A percentile compares a stretch with the other conserved stretches of the same genome.
Evolutionary conservation across 2,329 filamentous ascomycete genomes (phyloP).

Genomic region (Aureobasidium sp.): DNA sequence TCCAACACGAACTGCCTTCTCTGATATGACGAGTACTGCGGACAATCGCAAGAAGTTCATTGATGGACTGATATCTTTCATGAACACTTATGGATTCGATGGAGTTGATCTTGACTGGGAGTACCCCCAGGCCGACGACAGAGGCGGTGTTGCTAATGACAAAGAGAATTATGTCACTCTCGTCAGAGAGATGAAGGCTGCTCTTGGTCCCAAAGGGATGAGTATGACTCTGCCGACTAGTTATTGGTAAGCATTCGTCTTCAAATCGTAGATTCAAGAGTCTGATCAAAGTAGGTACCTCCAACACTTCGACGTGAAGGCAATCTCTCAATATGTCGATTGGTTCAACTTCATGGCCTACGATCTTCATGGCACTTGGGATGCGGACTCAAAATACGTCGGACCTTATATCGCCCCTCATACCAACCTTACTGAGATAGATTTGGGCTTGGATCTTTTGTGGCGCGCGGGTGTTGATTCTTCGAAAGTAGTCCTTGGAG

Average conservation of each 20-base stretch:
- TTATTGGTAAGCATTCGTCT: slow-evolving; percentile 14
- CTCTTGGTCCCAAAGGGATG: slow-evolving; percentile 22
- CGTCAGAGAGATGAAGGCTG: slow-evolving; percentile 28
- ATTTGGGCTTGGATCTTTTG: slow-evolving; percentile 33
- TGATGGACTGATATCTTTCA: too few relatives aligned
- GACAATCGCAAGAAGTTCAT: too few relatives aligned
- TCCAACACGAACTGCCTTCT: too few relatives aligned
- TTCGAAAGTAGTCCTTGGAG: slow-evolving; percentile 35
- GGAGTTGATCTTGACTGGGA: not conserved
- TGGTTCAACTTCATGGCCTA: slow-evolving; percentile 37
- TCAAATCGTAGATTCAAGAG: too few relatives aligned
- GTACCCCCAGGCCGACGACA: slow-evolving; percentile 21
- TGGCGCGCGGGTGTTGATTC: slow-evolving; percentile 34
- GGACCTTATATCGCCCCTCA: slow-evolving; percentile 29
- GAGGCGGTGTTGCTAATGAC: slow-evolving; percentile 31
- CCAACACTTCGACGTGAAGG: slow-evolving; percentile 22
- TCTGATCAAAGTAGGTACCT: slow-evolving; percentile 17
- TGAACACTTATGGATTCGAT: too few relatives aligned
- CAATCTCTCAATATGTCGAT: not conserved
- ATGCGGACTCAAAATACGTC: slow-evolving; percentile 20
- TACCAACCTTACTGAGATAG: slow-evolving; percentile 41
- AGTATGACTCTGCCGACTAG: slow-evolving; percentile 19
- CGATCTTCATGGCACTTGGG: slow-evolving; percentile 39
- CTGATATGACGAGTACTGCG: too few relatives aligned
- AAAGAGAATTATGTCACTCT: slow-evolving; percentile 29